Evolutionary conservation across 495 filamentous ascomycete species (phyloP), one percentile per base, ranked within the genome.

Genomic region (Penicillium ochrochloron): DNA sequence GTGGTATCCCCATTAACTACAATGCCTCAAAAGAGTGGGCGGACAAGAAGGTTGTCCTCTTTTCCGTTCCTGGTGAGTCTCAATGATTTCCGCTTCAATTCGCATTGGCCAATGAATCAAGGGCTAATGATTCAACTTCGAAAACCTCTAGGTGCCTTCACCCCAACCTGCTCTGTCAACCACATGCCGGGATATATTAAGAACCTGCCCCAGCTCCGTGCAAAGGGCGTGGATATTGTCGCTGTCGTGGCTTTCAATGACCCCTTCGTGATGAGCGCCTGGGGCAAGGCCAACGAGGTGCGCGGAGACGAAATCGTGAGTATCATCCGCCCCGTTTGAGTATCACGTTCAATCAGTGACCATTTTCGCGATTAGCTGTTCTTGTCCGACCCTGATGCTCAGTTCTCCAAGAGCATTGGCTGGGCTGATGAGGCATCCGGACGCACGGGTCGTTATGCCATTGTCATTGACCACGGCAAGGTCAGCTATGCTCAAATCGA

Each of bases 221-320:
- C 81, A 65, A 94, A 94, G 83, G 93, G 92, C 33, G 92, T 97
- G 25, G 91, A 97, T 75, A 73, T 92, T 56, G 86, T 97, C 52
- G 84, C 91, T 19, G 88, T 94, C 60, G 86, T 96, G 69, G 91
- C 92, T 23, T 92, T 80, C 82, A 97, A 98, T 68, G 93, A 97
- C 78, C 82, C 88, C 15, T 96, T 86, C 71, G 94, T 98, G 60
- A 96, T 96, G 92, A 88, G 86, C 66, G 94, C 94, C 15, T 98
- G 94, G 94, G 91, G 89, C 68, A 97, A 97, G 84, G 94, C 92
- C 31, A 96, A 97, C 75, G 81, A 84, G 29, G 83, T 96, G 64
- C 90, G 87, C 66, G 87, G 92, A n/a, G 71, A 82, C 51, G 85
- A 87, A 41, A 91, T 95, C 65, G 91, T 94, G 75, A 69, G 87